Base-by-base conservation (phyloP, 495 filamentous ascomycete species). In the Achaetomiella virescens region DNA sequence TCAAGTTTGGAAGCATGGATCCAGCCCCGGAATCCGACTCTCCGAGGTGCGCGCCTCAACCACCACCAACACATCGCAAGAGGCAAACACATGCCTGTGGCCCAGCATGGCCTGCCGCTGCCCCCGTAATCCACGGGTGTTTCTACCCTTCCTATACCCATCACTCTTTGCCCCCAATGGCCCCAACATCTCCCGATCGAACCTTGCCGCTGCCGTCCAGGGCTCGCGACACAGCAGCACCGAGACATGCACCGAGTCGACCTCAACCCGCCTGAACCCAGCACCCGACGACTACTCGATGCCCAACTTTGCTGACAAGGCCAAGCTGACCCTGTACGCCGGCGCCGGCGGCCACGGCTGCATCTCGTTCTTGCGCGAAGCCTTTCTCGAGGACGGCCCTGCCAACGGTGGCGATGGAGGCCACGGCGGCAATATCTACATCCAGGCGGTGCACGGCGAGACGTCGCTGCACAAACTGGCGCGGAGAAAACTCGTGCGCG, bases 361-460 rank as follows among this genome's bases (percentile, higher is more conserved):
- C 66, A 86, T 96, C 48, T 91, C 93, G 0, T 98, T 95, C 68
- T 75, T 95, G 36, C 84, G 91, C 2, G 93, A 98, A 61, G 91
- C 91, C 55, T 97, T 83, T 68, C 76, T 96, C 21, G 79, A 83
- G 44, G 80, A 90, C 51, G 93, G 93, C 0, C 92, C 92, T n/a
- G 78, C 93, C n/a, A 97, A 97, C 70, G 95, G 93, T 45, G 93
- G 93, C 46, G 90, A 97, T 69, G 93, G 93, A 27, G 93, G 93
- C 14, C 86, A 80, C 48, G 93, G 93, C 43, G 93, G 93, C 18
- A 91, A 85, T 62, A 75, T 98, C 57, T 97, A 93, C 73, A 93
- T 98, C 52, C 95, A 97, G 69, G 91, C 93, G 4, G 84, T 96
- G 9, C 84, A 85, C 40, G 90, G 90, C 54, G 84, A 97, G 66